Evolutionary conservation across 495 filamentous ascomycete genomes (phyloP).

Genomic region (Aspergillus cavernicola): DNA sequence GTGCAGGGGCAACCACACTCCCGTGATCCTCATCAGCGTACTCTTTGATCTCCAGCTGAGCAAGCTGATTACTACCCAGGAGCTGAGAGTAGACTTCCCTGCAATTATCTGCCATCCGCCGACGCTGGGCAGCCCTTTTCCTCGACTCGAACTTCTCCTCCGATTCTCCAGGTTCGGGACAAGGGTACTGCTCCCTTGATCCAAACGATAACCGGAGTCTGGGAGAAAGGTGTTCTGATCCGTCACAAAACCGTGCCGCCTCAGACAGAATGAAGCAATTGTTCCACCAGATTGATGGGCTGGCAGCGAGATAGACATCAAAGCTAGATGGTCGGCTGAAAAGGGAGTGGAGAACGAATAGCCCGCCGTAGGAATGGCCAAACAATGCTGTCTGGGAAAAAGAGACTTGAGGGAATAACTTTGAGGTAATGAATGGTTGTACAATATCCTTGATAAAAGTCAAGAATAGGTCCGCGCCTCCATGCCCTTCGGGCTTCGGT

Average conservation of each 20-base stretch:
- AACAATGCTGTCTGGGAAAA: conserved; percentile 17
- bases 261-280: conserved; percentile 16
- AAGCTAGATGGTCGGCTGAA: conserved; percentile 17
- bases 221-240: not conserved
- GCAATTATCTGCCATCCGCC: conserved; percentile 25
- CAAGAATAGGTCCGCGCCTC: conserved; percentile 22
- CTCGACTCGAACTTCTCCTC: conserved; percentile 11
- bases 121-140: not conserved
- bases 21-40: conserved; percentile 27
- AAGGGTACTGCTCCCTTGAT: conserved; percentile 19
- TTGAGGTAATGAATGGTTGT: conserved; percentile 9
- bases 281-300: conserved; percentile 29
- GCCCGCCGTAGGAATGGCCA: conserved; percentile 23
- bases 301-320: conserved; percentile 22
- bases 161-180: conserved; percentile 9
- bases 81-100: conserved; percentile 16
- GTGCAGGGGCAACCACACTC: conserved; percentile 21
- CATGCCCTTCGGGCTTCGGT: conserved; percentile 3
- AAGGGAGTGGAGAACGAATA: conserved; percentile 20
- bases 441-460: conserved; percentile 14
- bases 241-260: conserved; percentile 7
- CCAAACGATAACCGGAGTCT: conserved; percentile 15
- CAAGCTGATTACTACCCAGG: not conserved
- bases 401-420: conserved; percentile 15
- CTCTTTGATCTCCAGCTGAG: conserved; percentile 6